phyloP scores from a whole-genome alignment of 1,284 basidiomycete species.

The Tremellales sp. region DNA sequence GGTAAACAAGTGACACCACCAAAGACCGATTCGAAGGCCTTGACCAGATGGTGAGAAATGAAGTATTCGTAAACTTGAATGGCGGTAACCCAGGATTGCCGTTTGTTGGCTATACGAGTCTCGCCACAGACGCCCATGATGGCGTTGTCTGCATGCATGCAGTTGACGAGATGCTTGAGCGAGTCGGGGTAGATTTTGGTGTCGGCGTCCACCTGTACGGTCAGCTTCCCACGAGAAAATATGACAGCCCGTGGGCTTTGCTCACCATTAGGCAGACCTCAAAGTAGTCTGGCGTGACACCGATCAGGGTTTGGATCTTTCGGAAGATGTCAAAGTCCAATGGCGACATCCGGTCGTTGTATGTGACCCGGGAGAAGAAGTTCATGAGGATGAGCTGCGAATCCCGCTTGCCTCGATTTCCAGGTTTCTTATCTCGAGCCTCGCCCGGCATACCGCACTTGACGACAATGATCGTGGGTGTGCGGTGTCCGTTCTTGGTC shows the following conservation, averaged over 20 bases:
- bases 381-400: slow-evolving; percentile 99
- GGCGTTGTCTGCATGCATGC: slow-evolving; percentile 96
- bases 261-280: slow-evolving; percentile 94
- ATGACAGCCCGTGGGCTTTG: slow-evolving; percentile 8
- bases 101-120: slow-evolving; percentile 97
- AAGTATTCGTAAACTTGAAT: slow-evolving; percentile 99
- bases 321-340: slow-evolving; percentile 98
- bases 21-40: slow-evolving; percentile 98
- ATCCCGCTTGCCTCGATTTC: slow-evolving; percentile 97
- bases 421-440: slow-evolving; percentile 85
- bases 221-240: slow-evolving; percentile 1
- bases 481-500: slow-evolving; percentile 65
- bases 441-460: slow-evolving; percentile 87
- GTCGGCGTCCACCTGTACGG: slow-evolving; percentile 91
- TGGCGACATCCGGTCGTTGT: slow-evolving; percentile 97
- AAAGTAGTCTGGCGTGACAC: slow-evolving; percentile 98
- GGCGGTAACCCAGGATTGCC: slow-evolving; percentile 93
- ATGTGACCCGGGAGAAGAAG: slow-evolving; percentile 97
- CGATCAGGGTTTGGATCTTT: slow-evolving; percentile 94
- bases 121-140: slow-evolving; percentile 99
- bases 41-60: slow-evolving; percentile 96
- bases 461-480: slow-evolving; percentile 92
- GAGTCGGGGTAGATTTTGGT: slow-evolving; percentile 88
- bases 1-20: slow-evolving; percentile 99
- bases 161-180: slow-evolving; percentile 81